Evolutionary conservation across 192 early-diverging fungal species (phyloP), one percentile per base, ranked within the genome.

Genomic region (Backusella morwellensis): DNA sequence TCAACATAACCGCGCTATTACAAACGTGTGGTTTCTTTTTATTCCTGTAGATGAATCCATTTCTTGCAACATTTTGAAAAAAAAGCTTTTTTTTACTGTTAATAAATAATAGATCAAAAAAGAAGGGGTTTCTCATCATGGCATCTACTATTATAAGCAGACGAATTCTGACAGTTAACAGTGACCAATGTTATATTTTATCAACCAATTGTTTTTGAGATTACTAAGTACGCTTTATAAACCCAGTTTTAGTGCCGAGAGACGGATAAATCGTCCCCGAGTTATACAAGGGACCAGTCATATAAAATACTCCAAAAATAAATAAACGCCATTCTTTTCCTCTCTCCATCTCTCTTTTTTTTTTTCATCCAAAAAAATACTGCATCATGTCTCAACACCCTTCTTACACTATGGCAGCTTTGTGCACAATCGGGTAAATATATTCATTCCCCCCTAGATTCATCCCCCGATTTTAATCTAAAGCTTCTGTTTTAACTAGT

Each of bases 391-490:
- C 75, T 47, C 70, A 77, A 41, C 82, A 83, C 40, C 75, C 82
- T 77, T 40, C 82, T 52, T 83, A 77, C 41, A 77, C 82, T 41
- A 74, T 83, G 78, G 75, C 78, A 35, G 75, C 47, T 40, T 50
- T 83, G 35, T 80, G 78, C 17, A 59, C 66, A 26, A 47, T 50
- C 35, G 80, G 80, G 80, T 78, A 77, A 77, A 29, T 15, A 47
- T 19, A 42, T 35, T 40, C 23, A 19, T 15, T 29, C 12, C 0
- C 0, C 6, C 3, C 70, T 6, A 3, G 14, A 50, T 32, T 32
- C 32, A 32, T 19, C 21, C 26, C 8, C 6, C 35, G 17, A 26
- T 52, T 52, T 72, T 77, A 21, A 29, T 67, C 34, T 44, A 42
- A 36, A 23, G 14, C 36, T 44, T 56, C 66, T 47, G 3, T 44